Conservation (phyloP, 2,329 filamentous ascomycete species). For the Neonectria faginata region DNA sequence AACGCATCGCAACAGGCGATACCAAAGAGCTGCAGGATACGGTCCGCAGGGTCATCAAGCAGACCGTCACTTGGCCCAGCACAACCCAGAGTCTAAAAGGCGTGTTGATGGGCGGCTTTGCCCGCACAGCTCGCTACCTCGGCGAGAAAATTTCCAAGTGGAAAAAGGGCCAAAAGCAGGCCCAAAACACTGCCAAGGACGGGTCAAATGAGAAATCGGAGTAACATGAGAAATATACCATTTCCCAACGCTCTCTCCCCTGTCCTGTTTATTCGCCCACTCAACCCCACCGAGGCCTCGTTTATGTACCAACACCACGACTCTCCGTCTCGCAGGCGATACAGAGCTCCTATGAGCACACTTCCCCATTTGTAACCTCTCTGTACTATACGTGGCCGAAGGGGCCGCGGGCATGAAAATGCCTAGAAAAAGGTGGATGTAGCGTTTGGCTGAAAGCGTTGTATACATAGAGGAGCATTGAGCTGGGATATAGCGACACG, state of each 20-base stretch:
- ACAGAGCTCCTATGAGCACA: neutral
- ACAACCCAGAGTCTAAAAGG: conserved; percentile 90
- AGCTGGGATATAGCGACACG: neutral
- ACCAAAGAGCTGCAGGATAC: conserved; percentile 74
- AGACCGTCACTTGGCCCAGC: conserved; percentile 93
- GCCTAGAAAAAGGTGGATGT: neutral
- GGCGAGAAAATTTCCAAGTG: conserved; percentile 83
- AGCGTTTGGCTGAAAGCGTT: neutral
- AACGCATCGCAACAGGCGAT: conserved; percentile 80
- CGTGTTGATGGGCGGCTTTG: conserved; percentile 79
- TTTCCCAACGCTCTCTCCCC: neutral
- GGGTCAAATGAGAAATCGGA: conserved; percentile 31
- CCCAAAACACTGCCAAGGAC: neutral
- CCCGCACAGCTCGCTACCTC: conserved; percentile 79
- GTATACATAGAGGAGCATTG: neutral
- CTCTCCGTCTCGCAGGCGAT: neutral
- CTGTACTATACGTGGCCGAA: conserved; percentile 1
- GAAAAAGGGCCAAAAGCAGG: conserved; percentile 56
- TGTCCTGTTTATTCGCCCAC: neutral
- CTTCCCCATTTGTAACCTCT: neutral
- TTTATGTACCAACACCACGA: neutral
- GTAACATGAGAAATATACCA: conserved; percentile 13
- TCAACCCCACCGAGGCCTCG: neutral
- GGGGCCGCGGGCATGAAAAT: neutral
- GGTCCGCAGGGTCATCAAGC: conserved; percentile 81